Base-by-base conservation (phyloP, 1,284 basidiomycete species). In the Trametes polyzona region DNA sequence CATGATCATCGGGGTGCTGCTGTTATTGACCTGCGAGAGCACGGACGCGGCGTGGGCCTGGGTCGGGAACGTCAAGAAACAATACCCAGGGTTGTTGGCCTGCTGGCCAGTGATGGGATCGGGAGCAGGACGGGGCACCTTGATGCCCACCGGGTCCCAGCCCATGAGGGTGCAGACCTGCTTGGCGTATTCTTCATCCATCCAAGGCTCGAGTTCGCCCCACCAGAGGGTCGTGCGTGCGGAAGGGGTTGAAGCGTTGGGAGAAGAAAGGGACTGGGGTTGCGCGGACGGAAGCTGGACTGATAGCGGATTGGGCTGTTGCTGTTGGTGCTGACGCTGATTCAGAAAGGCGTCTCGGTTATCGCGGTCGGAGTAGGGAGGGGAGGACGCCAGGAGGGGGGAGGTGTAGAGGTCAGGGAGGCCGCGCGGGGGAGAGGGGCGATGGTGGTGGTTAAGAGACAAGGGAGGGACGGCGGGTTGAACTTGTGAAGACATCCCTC, bases 171-270 rank as follows among this genome's bases (percentile, higher is more conserved):
- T 75, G 72, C 89, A 90, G 65, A 92, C 89, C 70, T 91, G 88
- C 71, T 88, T 88, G 42, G 84, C 89, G 76, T 93, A 94, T 70
- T 91, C 88, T 81, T 92, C 91, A 75, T 93, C 92, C 92, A 94
- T 94, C 92, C 92, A 94, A 66, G 88, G 85, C 73, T 94, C 92
- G 55, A 93, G 81, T 68, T 90, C 87, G 65, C 86, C 84, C 87
- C 92, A 91, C 80, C 85, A 90, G 58, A 93, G 84, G 21, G 88
- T 71, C 53, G 67, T 68, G 56, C 69, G 70, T 24, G 68, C 62
- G 41, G 68, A 63, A 17, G 66, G 51, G 17, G 63, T 42, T 16
- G 52, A 37, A 55, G 62, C 60, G 58, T 53, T 65, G 47, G 69
- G 67, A 55, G 70, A 68, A 32, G 68, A 65, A 50, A 69, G 62